Evolutionary conservation across 2,329 filamentous ascomycete genomes (phyloP).

Genomic region (Penicillium digitatum): DNA sequence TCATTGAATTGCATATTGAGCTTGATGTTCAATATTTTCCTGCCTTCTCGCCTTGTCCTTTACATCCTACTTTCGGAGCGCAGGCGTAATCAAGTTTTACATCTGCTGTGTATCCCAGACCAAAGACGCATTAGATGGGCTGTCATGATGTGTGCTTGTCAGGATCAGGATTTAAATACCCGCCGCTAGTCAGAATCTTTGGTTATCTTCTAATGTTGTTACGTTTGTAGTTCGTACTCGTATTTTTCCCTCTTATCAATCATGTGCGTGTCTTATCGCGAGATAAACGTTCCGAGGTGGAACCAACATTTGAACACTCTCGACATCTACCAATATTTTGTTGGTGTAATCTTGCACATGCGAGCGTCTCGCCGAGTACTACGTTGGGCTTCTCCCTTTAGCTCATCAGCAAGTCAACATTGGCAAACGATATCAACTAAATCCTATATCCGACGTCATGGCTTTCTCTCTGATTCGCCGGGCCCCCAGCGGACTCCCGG

Average conservation of each 20-base stretch:
- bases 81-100: not conserved
- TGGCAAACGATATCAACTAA: conserved; percentile 7
- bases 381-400: conserved; percentile 26
- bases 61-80: not conserved
- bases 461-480: conserved; percentile 2
- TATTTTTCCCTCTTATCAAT: not conserved
- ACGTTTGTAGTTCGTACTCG: not conserved
- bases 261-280: not conserved
- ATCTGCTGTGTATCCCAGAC: not conserved
- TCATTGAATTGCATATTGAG: conserved; percentile 22
- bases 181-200: not conserved
- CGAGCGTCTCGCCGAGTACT: conserved; percentile 23
- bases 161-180: not conserved
- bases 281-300: not conserved
- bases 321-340: not conserved
- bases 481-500: not conserved
- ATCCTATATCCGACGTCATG: conserved; percentile 12
- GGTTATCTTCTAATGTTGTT: not conserved
- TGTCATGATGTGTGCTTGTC: not conserved
- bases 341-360: conserved; percentile 29
- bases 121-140: not conserved
- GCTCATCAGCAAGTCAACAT: conserved; percentile 23
- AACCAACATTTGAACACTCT: not conserved
- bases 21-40: not conserved
- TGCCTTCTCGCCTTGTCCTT: not conserved